Conservation (phyloP, 2,329 filamentous ascomycete genomes). For the Apiospora aurea region DNA sequence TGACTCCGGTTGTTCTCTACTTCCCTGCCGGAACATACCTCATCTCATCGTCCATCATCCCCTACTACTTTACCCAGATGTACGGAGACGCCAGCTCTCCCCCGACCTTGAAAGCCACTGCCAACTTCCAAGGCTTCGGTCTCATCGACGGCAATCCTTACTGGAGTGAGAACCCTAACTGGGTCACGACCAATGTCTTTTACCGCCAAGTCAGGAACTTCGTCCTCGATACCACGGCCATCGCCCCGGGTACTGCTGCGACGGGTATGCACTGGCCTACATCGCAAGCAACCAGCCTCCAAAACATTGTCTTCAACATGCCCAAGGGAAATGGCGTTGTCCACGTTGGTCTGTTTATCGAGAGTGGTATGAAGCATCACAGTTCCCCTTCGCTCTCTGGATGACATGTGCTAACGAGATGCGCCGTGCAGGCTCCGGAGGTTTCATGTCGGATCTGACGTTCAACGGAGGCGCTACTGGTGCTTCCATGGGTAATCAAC, state of each 20-base stretch:
- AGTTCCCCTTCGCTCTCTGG: neutral
- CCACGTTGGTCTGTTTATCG: slow-evolving; percentile 43
- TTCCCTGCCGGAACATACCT: slow-evolving; percentile 60
- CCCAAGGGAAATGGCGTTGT: slow-evolving; percentile 39
- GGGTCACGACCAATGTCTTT: slow-evolving; percentile 65
- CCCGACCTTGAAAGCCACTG: slow-evolving; percentile 60
- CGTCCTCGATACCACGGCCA: slow-evolving; percentile 59
- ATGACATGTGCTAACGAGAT: slow-evolving; percentile 30
- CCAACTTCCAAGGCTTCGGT: slow-evolving; percentile 61
- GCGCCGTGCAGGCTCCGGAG: slow-evolving; percentile 44
- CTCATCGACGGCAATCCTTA: slow-evolving; percentile 65
- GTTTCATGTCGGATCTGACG: slow-evolving; percentile 64
- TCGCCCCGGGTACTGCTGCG: slow-evolving; percentile 39
- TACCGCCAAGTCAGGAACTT: slow-evolving; percentile 71
- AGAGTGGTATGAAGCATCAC: slow-evolving; percentile 38
- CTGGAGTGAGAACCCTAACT: slow-evolving; percentile 47
- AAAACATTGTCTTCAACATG: slow-evolving; percentile 60
- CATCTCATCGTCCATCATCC: slow-evolving; percentile 62
- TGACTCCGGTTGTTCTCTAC: slow-evolving; percentile 51
- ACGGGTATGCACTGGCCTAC: slow-evolving; percentile 68
- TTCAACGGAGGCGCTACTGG: slow-evolving; percentile 66
- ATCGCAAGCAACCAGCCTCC: slow-evolving; percentile 62
- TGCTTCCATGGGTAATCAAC: slow-evolving; percentile 71
- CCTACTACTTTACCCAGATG: slow-evolving; percentile 70
- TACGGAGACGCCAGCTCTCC: slow-evolving; percentile 65